These are phyloP conservation scores for Macadamia integrifolia DNA, from an alignment of 164 flowering plant species.

Conservation along the genomic window DNA sequence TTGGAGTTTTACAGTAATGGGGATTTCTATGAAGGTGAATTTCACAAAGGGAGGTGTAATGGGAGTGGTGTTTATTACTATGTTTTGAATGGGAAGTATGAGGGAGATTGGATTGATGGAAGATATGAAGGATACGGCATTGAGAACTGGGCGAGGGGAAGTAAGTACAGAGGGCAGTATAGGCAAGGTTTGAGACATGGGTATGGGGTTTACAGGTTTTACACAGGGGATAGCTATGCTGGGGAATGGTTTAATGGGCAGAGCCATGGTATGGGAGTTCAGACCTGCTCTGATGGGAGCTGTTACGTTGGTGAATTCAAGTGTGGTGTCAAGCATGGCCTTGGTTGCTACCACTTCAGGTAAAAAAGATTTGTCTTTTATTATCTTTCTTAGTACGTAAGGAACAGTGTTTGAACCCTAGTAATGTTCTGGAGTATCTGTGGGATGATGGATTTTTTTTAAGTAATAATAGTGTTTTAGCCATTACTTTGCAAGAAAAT, in stretches of 20 bases:
- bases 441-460: too few species aligned
- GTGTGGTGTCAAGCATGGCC: constrained; percentile 83
- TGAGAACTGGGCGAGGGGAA: constrained; percentile 89
- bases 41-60: constrained; percentile 67
- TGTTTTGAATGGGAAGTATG: constrained; percentile 72
- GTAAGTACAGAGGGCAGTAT: constrained; percentile 76
- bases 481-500: too few species aligned
- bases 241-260: constrained; percentile 95
- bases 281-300: constrained; percentile 87
- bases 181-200: constrained; percentile 77
- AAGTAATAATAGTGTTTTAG: too few species aligned
- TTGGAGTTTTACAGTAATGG: constrained; percentile 89
- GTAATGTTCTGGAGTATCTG: too few species aligned
- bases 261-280: constrained; percentile 81
- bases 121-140: constrained; percentile 84
- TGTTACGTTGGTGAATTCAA: constrained; percentile 79
- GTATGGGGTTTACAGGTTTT: constrained; percentile 71
- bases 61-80: constrained; percentile 90
- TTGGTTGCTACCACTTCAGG: constrained; percentile 94
- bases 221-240: constrained; percentile 75
- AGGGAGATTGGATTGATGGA: constrained; percentile 94
- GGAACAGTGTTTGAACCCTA: not conserved
- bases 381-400: not conserved
- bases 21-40: constrained; percentile 90
- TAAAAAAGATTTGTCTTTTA: constrained; percentile 11